These are phyloP conservation scores for Erysiphe pulchra DNA, from an alignment of 2,329 filamentous ascomycete genomes.

Conservation along the genomic window DNA sequence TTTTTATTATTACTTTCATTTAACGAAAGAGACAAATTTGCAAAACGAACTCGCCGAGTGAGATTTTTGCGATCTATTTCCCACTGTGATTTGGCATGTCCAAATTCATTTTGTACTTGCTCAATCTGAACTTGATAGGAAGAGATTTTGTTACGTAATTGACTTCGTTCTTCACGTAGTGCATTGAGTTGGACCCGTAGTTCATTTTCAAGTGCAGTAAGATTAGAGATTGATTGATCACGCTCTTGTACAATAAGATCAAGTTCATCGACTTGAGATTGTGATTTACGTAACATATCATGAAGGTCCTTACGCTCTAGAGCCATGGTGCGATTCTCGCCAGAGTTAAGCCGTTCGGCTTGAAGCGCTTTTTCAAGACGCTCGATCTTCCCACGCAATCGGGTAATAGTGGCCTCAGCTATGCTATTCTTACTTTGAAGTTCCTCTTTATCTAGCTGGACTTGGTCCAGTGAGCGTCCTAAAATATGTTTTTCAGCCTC, in stretches of 20 bases:
- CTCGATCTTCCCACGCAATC: conserved; percentile 25
- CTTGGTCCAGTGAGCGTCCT: conserved; percentile 19
- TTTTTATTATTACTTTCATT: conserved; percentile 12
- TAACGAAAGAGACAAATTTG: conserved; percentile 14
- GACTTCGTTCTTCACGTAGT: conserved; percentile 36
- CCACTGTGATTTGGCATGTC: conserved; percentile 18
- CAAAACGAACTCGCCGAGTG: conserved; percentile 15
- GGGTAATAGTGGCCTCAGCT: conserved; percentile 18
- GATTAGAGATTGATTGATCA: conserved; percentile 33
- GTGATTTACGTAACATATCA: conserved; percentile 31
- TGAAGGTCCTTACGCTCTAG: conserved; percentile 34
- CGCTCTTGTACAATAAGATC: conserved; percentile 46
- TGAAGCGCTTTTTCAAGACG: conserved; percentile 22
- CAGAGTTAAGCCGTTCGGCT: conserved; percentile 25
- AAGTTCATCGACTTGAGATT: conserved; percentile 40
- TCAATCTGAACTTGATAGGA: conserved; percentile 7
- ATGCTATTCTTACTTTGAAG: conserved; percentile 15
- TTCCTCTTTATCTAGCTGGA: conserved; percentile 20
- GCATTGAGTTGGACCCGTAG: conserved; percentile 43
- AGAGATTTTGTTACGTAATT: conserved; percentile 9
- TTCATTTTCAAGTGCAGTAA: conserved; percentile 28
- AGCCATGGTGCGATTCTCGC: conserved; percentile 29
- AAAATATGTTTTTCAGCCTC: conserved; percentile 13
- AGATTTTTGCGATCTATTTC: conserved; percentile 20
- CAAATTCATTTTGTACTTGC: conserved; percentile 15